phyloP scores from a whole-genome alignment of 495 filamentous ascomycete species.

The Trichoderma parareesei region DNA sequence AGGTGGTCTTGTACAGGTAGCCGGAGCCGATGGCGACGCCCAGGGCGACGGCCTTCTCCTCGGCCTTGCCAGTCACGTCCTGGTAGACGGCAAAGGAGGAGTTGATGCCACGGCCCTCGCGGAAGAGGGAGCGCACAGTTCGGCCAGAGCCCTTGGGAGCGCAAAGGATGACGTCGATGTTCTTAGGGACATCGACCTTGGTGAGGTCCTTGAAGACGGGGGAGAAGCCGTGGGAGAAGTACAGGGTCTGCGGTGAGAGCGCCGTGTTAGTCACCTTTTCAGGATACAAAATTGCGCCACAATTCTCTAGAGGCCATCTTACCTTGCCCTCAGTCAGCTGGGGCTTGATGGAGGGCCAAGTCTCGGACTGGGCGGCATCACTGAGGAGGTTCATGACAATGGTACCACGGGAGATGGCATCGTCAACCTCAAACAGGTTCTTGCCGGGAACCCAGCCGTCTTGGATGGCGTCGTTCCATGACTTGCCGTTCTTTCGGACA shows the following conservation, averaged over 20 bases:
- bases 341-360: conserved; percentile 96
- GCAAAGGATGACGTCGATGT: conserved; percentile 98
- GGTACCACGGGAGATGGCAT: conserved; percentile 87
- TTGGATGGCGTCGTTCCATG: conserved; percentile 93
- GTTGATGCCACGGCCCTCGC: conserved; percentile 98
- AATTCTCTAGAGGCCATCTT: conserved; percentile 17
- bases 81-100: conserved; percentile 97
- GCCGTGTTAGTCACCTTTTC: conserved; percentile 8
- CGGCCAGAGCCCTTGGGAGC: conserved; percentile 98
- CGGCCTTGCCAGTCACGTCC: conserved; percentile 94
- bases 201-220: conserved; percentile 99
- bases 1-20: conserved; percentile 99
- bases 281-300: conserved; percentile 14
- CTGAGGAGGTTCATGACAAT: conserved; percentile 98
- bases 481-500: conserved; percentile 95
- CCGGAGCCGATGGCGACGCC: conserved; percentile 93
- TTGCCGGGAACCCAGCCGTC: conserved; percentile 97
- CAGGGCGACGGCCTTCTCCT: conserved; percentile 96
- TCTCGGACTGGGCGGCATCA: conserved; percentile 96
- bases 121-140: conserved; percentile 95
- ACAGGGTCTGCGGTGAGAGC: conserved; percentile 60
- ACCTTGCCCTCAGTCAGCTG: conserved; percentile 97
- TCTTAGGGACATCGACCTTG: conserved; percentile 91
- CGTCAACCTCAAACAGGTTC: conserved; percentile 95
- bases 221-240: conserved; percentile 99